Evolutionary conservation across 352 stramenopile genomes (phyloP).

Genomic region (Globisporangium rhizosaccharum): DNA sequence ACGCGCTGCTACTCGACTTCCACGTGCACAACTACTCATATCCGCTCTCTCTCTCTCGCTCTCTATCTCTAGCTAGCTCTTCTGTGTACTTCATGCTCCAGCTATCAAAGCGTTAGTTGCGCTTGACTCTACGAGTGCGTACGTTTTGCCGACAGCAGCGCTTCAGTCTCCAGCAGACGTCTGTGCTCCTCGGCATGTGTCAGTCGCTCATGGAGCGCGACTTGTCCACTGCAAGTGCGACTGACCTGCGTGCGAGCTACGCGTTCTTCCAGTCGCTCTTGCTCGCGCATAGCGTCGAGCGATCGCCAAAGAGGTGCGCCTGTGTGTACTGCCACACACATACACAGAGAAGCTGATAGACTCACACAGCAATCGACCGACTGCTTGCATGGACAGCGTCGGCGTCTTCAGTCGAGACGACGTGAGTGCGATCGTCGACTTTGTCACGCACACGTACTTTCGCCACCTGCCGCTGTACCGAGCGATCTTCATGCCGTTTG

Average conservation of each 20-base stretch:
- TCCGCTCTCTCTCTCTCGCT: slow-evolving; percentile 17
- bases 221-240: slow-evolving; percentile 34
- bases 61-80: not conserved
- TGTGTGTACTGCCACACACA: not conserved
- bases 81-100: not conserved
- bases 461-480: slow-evolving; percentile 81
- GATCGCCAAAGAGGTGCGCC: slow-evolving; percentile 55
- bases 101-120: not conserved
- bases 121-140: slow-evolving; percentile 2
- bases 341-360: not conserved
- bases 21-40: slow-evolving; percentile 72
- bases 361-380: not conserved
- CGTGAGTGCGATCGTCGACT: slow-evolving; percentile 58
- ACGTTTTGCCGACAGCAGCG: slow-evolving; percentile 65
- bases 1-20: slow-evolving; percentile 45
- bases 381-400: slow-evolving; percentile 25
- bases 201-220: slow-evolving; percentile 63
- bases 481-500: slow-evolving; percentile 65
- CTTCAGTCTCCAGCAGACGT: slow-evolving; percentile 52
- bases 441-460: slow-evolving; percentile 75
- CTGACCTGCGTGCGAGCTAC: slow-evolving; percentile 50
- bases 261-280: slow-evolving; percentile 52
- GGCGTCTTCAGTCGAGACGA: slow-evolving; percentile 48
- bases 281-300: slow-evolving; percentile 62
- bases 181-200: slow-evolving; percentile 60